Evolutionary conservation across 2,329 filamentous ascomycete genomes (phyloP).

Genomic region (Fusarium sp.): DNA sequence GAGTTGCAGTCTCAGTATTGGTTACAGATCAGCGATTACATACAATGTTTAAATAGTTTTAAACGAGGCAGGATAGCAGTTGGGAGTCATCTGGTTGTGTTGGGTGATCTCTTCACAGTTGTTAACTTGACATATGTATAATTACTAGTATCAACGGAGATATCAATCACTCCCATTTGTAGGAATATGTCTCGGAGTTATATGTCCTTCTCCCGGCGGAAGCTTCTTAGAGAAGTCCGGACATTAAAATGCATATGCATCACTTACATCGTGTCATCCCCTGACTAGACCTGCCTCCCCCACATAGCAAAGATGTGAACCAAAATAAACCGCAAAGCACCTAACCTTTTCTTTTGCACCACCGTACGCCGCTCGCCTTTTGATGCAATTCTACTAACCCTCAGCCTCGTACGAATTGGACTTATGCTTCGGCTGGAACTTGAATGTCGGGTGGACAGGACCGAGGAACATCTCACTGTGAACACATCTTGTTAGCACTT

Average conservation of each 20-base stretch:
- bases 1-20: not conserved
- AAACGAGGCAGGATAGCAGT: not conserved
- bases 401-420: constrained; percentile 89
- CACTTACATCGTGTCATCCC: not conserved
- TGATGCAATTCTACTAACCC: constrained; percentile 58
- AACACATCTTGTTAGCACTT: constrained; percentile 31
- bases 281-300: not conserved
- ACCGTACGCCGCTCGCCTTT: not conserved
- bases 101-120: not conserved
- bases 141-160: not conserved
- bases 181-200: not conserved
- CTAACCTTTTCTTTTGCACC: not conserved
- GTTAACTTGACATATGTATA: not conserved
- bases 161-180: not conserved
- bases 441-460: constrained; percentile 88
- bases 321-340: not conserved
- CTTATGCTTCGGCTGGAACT: constrained; percentile 98
- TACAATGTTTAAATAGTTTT: not conserved
- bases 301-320: constrained; percentile 4
- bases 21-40: not conserved
- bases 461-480: constrained; percentile 96
- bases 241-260: not conserved
- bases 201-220: not conserved
- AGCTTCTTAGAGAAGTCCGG: not conserved
- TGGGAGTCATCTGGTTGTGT: not conserved